Conservation (phyloP, 2,329 filamentous ascomycete species). For the Thelonectria olida region DNA sequence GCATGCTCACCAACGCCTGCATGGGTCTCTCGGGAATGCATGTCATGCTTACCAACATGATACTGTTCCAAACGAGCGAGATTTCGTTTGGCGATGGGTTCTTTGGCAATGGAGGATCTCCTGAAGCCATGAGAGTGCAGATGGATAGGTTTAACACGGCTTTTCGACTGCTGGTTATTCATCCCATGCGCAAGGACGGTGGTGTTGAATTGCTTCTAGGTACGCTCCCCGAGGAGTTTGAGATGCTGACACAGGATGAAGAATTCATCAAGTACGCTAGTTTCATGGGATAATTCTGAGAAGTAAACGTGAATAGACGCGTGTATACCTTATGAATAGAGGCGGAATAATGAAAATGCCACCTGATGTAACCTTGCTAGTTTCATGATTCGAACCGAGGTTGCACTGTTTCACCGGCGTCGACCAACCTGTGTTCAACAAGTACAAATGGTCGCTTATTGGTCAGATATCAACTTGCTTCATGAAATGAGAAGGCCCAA, state of each 20-base stretch:
- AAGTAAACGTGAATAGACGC: too few species aligned
- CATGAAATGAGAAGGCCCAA: too few species aligned
- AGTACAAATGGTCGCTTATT: too few species aligned
- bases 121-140: slow-evolving; percentile 38
- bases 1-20: slow-evolving; percentile 34
- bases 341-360: too few species aligned
- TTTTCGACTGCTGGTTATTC: slow-evolving; percentile 35
- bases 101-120: slow-evolving; percentile 37
- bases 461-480: too few species aligned
- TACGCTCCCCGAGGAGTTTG: slow-evolving; percentile 39
- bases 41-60: slow-evolving; percentile 40
- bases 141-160: slow-evolving; percentile 35
- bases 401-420: too few species aligned
- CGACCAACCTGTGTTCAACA: too few species aligned
- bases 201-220: slow-evolving; percentile 40
- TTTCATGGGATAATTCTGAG: slow-evolving; percentile 17
- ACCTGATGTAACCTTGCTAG: too few species aligned
- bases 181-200: slow-evolving; percentile 39
- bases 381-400: too few species aligned
- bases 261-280: slow-evolving; percentile 36
- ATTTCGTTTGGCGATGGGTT: slow-evolving; percentile 37
- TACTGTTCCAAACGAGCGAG: slow-evolving; percentile 37
- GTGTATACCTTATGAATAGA: too few species aligned
- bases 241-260: slow-evolving; percentile 34
- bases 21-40: slow-evolving; percentile 40